Evolutionary conservation across 306 rosid species (phyloP).

Genomic region (Quercus alba): DNA sequence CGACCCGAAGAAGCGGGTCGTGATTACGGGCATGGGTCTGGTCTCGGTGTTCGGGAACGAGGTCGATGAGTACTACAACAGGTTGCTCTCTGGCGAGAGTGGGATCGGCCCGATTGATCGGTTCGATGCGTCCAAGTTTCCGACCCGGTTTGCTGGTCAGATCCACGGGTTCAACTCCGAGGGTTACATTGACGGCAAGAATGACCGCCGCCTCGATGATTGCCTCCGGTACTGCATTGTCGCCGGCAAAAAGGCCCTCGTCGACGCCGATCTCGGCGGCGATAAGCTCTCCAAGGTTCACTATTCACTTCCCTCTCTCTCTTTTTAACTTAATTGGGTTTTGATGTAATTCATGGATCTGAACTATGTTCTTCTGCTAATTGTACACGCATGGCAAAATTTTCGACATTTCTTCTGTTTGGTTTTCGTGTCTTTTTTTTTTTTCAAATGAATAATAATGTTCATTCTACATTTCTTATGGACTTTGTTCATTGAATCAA

Average conservation of each 20-base stretch:
- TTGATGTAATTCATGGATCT: background rate
- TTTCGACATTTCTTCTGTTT: background rate
- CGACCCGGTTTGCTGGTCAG: constrained; percentile 94
- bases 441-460: no score
- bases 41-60: constrained; percentile 91
- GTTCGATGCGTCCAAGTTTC: constrained; percentile 89
- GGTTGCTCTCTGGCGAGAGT: constrained; percentile 84
- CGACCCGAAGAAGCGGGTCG: constrained; percentile 95
- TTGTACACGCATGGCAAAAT: background rate
- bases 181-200: constrained; percentile 93
- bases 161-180: constrained; percentile 74
- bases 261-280: constrained; percentile 66
- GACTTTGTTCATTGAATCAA: no score
- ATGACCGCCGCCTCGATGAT: constrained; percentile 86
- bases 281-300: constrained; percentile 60
- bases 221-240: constrained; percentile 90
- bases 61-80: constrained; percentile 70
- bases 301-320: background rate
- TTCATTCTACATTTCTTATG: no score
- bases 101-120: constrained; percentile 75
- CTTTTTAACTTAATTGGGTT: background rate
- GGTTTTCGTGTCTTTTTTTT: no score
- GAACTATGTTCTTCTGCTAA: no score
- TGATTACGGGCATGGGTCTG: constrained; percentile 84
- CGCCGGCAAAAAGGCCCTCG: constrained; percentile 92